A percentile compares a stretch with the other conserved stretches of the same genome.
Conservation (phyloP, 805 yeast genomes). For the Isabelozyma gotoi region DNA sequence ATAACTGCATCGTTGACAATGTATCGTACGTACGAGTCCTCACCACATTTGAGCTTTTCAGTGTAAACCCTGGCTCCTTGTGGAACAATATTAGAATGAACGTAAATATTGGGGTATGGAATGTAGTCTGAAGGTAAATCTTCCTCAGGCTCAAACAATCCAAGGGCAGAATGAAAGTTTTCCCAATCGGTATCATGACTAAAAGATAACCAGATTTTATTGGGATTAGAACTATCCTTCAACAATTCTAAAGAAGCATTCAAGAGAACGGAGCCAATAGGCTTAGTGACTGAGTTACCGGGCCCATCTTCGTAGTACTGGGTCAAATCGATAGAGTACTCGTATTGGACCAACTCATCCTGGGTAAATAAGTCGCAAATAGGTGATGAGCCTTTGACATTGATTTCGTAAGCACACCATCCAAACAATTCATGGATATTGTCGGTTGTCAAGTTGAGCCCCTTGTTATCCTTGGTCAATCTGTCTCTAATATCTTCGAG, state of each 20-base stretch:
- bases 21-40: constrained; percentile 10
- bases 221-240: constrained; percentile 16
- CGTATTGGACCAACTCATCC: constrained; percentile 20
- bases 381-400: constrained; percentile 20
- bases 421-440: constrained; percentile 16
- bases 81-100: constrained; percentile 8
- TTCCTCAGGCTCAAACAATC: constrained; percentile 25
- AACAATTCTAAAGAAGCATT: constrained; percentile 20
- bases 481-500: constrained; percentile 33
- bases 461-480: constrained; percentile 20
- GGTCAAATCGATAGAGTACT: constrained; percentile 15
- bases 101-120: constrained; percentile 9
- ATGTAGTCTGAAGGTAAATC: constrained; percentile 2
- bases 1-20: constrained; percentile 11
- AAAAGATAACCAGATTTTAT: constrained; percentile 21
- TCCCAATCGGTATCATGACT: constrained; percentile 27
- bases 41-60: constrained; percentile 10
- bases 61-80: constrained; percentile 10
- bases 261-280: constrained; percentile 18
- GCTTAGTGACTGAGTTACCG: constrained; percentile 13
- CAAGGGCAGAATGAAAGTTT: constrained; percentile 20
- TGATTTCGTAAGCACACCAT: constrained; percentile 24
- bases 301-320: constrained; percentile 21
- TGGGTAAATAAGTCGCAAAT: constrained; percentile 22
- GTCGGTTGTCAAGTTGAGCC: constrained; percentile 24